Conservation (phyloP, 2,329 filamentous ascomycete species). For the Nannizziopsis barbatae region DNA sequence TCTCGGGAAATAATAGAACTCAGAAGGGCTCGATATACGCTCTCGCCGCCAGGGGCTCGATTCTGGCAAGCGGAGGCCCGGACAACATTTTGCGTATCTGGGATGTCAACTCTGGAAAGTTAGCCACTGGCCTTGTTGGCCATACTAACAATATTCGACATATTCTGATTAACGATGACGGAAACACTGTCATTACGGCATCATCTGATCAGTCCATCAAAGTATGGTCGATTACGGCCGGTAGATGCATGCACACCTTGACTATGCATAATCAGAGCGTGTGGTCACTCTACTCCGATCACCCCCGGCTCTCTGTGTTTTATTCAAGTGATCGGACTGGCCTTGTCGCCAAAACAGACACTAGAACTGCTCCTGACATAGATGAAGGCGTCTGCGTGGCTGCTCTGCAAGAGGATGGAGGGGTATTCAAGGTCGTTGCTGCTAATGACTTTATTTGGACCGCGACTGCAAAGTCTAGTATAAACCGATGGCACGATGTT, state of each 20-base stretch:
- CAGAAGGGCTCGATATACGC: slow-evolving; percentile 96
- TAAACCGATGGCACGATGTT: slow-evolving; percentile 82
- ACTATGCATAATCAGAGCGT: slow-evolving; percentile 99
- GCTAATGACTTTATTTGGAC: slow-evolving; percentile 77
- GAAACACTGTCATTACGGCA: slow-evolving; percentile 83
- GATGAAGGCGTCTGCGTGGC: slow-evolving; percentile 85
- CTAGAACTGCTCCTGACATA: slow-evolving; percentile 61
- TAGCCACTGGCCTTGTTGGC: slow-evolving; percentile 90
- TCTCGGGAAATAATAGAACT: slow-evolving; percentile 57
- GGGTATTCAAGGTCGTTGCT: slow-evolving; percentile 45
- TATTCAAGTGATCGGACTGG: slow-evolving; percentile 92
- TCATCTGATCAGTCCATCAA: slow-evolving; percentile 97
- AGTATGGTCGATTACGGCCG: slow-evolving; percentile 91
- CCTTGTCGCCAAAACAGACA: slow-evolving; percentile 90
- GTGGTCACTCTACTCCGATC: slow-evolving; percentile 86
- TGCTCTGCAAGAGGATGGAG: slow-evolving; percentile 84
- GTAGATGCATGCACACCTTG: slow-evolving; percentile 92
- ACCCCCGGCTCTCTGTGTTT: slow-evolving; percentile 76
- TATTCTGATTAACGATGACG: slow-evolving; percentile 77
- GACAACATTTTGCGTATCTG: slow-evolving; percentile 88
- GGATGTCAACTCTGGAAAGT: slow-evolving; percentile 78
- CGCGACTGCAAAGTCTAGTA: slow-evolving; percentile 77
- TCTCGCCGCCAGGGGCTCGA: slow-evolving; percentile 63
- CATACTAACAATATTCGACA: slow-evolving; percentile 91
- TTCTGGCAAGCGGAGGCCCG: slow-evolving; percentile 84